phyloP scores from a whole-genome alignment of 805 yeast genomes.

The Pichia rugopelliculosa region DNA sequence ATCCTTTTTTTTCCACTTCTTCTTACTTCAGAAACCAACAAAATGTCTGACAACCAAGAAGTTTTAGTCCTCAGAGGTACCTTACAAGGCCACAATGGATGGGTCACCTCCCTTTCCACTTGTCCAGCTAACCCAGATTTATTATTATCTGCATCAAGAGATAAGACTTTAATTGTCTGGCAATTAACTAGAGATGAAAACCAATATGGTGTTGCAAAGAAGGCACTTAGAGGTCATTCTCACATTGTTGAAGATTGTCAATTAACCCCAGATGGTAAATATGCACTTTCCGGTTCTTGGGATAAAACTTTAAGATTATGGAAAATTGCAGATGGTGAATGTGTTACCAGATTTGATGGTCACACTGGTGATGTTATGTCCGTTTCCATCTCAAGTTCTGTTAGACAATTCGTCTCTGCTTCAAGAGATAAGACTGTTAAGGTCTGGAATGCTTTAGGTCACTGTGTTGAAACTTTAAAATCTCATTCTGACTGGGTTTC shows the following conservation, averaged over 20 bases:
- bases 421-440: slow-evolving; percentile 98
- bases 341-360: slow-evolving; percentile 92
- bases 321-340: slow-evolving; percentile 92
- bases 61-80: slow-evolving; percentile 99
- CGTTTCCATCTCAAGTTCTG: slow-evolving; percentile 91
- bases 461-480: slow-evolving; percentile 86
- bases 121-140: slow-evolving; percentile 97
- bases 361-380: slow-evolving; percentile 97
- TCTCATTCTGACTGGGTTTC: slow-evolving; percentile 99
- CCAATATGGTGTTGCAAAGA: slow-evolving; percentile 97
- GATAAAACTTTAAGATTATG: slow-evolving; percentile 98
- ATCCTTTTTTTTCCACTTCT: not conserved
- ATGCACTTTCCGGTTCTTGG: slow-evolving; percentile 99
- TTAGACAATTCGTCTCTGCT: slow-evolving; percentile 97
- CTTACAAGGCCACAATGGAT: slow-evolving; percentile 90
- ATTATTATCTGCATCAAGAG: slow-evolving; percentile 97
- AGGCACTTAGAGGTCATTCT: slow-evolving; percentile 96
- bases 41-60: slow-evolving; percentile 62
- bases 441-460: slow-evolving; percentile 99
- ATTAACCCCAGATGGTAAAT: slow-evolving; percentile 95
- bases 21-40: not conserved
- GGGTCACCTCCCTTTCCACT: slow-evolving; percentile 99
- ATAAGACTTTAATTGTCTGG: slow-evolving; percentile 98
- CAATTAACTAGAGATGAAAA: slow-evolving; percentile 91
- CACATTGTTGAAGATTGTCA: slow-evolving; percentile 98